A percentile compares a stretch with the other conserved stretches of the same genome.
Conservation (phyloP, 768 basidiomycete genomes). For the Agaricus blazei region DNA sequence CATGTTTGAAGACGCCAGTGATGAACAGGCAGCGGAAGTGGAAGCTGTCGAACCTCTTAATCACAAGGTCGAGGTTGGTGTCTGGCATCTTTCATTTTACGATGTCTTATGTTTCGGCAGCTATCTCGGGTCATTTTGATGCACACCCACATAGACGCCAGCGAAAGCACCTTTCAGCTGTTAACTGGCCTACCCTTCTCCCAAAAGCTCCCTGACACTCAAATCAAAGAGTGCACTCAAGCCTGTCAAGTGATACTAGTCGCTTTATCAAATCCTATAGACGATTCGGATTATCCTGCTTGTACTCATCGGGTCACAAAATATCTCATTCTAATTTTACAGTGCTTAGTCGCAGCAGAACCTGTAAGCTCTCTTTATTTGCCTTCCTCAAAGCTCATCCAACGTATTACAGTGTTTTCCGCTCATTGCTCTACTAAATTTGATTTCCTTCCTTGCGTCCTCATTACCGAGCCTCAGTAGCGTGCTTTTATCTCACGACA, state of each 20-base stretch:
- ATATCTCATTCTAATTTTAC: slow-evolving; percentile 35
- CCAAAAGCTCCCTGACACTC: slow-evolving; percentile 5
- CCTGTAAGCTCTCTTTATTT: slow-evolving; percentile 29
- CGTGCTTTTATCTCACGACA: slow-evolving; percentile 14
- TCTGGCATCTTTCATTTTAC: not conserved
- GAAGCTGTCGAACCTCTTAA: slow-evolving; percentile 37
- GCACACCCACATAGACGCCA: slow-evolving; percentile 37
- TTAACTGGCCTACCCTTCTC: slow-evolving; percentile 34
- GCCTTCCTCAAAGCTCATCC: slow-evolving; percentile 1
- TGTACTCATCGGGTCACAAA: slow-evolving; percentile 25
- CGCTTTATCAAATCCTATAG: slow-evolving; percentile 33
- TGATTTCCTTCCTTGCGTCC: slow-evolving; percentile 43
- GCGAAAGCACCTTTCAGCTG: slow-evolving; percentile 45
- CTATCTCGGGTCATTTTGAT: slow-evolving; percentile 57
- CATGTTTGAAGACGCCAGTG: slow-evolving; percentile 26
- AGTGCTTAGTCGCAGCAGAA: slow-evolving; percentile 28
- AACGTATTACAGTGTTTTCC: slow-evolving; percentile 32
- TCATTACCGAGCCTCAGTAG: slow-evolving; percentile 35
- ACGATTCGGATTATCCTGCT: slow-evolving; percentile 27
- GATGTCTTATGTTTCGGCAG: slow-evolving; percentile 26
- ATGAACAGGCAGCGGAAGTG: slow-evolving; percentile 24
- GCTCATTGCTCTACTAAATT: slow-evolving; percentile 46
- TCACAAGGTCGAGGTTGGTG: slow-evolving; percentile 52
- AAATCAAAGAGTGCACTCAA: slow-evolving; percentile 27
- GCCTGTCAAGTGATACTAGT: slow-evolving; percentile 42